Percentiles rank a stretch among this genome's conserved stretches.
phyloP scores from a whole-genome alignment of 495 filamentous ascomycete species.

The Chlorociboria aeruginascens region DNA sequence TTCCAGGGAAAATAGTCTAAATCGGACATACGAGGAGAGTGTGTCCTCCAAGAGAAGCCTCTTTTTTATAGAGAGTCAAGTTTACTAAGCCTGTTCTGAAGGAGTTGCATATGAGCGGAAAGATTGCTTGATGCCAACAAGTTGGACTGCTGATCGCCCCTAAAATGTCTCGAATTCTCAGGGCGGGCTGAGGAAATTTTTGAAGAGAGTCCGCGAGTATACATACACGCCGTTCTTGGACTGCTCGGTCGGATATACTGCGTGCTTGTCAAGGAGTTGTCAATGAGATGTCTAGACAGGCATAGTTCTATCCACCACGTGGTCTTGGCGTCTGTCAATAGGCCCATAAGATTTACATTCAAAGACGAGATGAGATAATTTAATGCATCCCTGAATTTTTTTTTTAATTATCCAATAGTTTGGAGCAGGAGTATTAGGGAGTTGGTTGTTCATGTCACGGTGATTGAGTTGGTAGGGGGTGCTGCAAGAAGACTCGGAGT shows the following conservation, averaged over 20 bases:
- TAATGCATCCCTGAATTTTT: no score
- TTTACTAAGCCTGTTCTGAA: slow-evolving; percentile 5
- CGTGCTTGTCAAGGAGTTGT: slow-evolving; percentile 6
- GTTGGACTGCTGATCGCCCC: background rate
- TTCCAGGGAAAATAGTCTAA: no score
- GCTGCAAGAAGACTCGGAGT: background rate
- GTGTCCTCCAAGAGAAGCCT: slow-evolving; percentile 9
- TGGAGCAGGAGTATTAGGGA: background rate
- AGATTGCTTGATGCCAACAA: background rate
- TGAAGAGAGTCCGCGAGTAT: slow-evolving; percentile 2
- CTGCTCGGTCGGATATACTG: background rate
- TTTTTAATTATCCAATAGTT: background rate
- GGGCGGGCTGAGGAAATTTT: background rate
- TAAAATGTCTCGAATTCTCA: background rate
- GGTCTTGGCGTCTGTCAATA: slow-evolving; percentile 2
- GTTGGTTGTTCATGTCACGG: background rate
- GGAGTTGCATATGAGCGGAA: background rate
- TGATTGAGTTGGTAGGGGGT: background rate
- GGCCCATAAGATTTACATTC: background rate
- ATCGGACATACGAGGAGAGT: slow-evolving; percentile 16
- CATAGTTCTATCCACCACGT: background rate
- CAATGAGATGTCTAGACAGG: background rate
- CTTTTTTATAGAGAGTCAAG: slow-evolving; percentile 10
- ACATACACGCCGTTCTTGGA: slow-evolving; percentile 5
- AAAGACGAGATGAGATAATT: slow-evolving; percentile 1